Percentiles rank a stretch among this genome's conserved stretches.
These are phyloP conservation scores for Colletotrichum aenigma DNA, from an alignment of 2,329 filamentous ascomycete species.

Conservation along the genomic window DNA sequence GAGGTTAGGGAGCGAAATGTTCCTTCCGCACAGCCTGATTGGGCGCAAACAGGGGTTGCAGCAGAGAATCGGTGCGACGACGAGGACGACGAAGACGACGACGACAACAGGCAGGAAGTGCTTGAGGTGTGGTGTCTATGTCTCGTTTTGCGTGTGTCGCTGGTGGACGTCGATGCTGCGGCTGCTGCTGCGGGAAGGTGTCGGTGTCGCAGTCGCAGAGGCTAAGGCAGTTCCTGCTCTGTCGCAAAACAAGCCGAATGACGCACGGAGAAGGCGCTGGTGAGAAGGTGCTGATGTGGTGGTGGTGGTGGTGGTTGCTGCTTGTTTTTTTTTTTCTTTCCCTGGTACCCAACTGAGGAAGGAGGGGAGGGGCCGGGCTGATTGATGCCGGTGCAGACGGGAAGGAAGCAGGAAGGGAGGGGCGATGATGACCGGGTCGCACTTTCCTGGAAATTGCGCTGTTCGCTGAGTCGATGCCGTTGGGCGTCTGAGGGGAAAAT, in stretches of 20 bases:
- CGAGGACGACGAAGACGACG: not conserved
- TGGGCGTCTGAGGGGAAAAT: not conserved
- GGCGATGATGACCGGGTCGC: conserved; percentile 11
- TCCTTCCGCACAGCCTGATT: conserved; percentile 1
- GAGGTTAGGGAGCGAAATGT: not conserved
- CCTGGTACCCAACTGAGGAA: not conserved
- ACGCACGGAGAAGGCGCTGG: conserved; percentile 14
- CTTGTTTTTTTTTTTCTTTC: not conserved
- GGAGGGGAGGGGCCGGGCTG: conserved; percentile 3
- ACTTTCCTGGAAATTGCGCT: conserved; percentile 15
- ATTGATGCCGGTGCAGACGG: conserved; percentile 15
- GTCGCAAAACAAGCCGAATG: conserved; percentile 1
- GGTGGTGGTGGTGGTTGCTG: not conserved
- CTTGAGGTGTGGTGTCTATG: not conserved
- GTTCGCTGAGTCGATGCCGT: not conserved
- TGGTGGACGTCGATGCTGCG: not conserved
- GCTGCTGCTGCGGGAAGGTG: not conserved
- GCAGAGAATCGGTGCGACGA: not conserved
- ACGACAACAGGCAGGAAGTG: not conserved
- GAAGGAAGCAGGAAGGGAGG: conserved; percentile 7
- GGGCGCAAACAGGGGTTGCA: not conserved
- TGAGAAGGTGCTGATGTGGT: conserved; percentile 5
- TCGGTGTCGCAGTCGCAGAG: not conserved
- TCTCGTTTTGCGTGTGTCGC: not conserved
- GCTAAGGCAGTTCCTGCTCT: not conserved